Evolutionary conservation across 139 green algal species (phyloP), one percentile per base, ranked within the genome.

Genomic region (Diplosphaera chodatii): DNA sequence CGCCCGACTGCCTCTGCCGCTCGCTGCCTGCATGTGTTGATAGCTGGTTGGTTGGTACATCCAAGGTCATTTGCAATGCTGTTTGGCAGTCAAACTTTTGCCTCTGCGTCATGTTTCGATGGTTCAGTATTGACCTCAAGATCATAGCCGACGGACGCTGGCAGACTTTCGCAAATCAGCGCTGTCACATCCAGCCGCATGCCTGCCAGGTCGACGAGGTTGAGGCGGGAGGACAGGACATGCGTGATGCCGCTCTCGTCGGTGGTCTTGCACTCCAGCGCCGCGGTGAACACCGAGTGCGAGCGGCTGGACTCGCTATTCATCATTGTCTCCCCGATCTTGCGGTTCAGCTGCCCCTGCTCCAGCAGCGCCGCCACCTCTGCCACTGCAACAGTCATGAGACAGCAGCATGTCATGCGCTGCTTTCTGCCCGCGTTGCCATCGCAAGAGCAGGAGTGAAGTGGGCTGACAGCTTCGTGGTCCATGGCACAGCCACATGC

Each of bases 181-280:
- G n/a, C n/a, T n/a, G n/a, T n/a, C n/a, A n/a, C n/a, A n/a, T n/a
- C n/a, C n/a, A n/a, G n/a, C 20, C 21, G 77, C 74, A 20, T 31
- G 88, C 90, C 90, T 74, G 94, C 94, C 33, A 99, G 83, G 82
- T 99, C 95, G 21, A 99, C 92, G 13, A 99, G 82, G 86, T 97
- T 96, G 25, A 99, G 86, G 15, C 88, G 80, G 10, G 68, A 66
- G 59, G 27, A 82, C 68, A 87, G 82, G 32, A 91, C 69, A 62
- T 87, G 84, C 56, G 72, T 87, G 27, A 91, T 66, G 40, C 87
- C 88, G 28, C 76, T 73, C 5, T 69, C 64, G 4, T 81, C 72
- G 3, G 74, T 67, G 5, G 67, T 76, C 29, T 74, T 79, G 74
- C 75, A 77, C 74, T 92, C 82, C 31, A 93, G 33, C 13, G 71